Evolutionary conservation across 805 yeast species (phyloP), one percentile per base, ranked within the genome.

Genomic region (Candida patagonica): DNA sequence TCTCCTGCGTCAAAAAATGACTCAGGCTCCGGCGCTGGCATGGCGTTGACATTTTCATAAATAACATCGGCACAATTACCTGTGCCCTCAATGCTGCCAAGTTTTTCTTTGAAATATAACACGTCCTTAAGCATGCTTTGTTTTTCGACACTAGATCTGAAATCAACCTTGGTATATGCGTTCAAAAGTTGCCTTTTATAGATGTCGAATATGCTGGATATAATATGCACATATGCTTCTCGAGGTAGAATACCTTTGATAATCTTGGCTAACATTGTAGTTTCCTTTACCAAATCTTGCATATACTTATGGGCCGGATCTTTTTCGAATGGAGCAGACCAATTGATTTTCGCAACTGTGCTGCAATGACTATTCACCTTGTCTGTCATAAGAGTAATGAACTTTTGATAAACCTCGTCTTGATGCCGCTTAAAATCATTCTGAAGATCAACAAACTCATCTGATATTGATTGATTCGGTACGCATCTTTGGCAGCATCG

Each of bases 321-420:
- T 17, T 6, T 3, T 4, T 27, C 34, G 2, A 66, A 42, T 0
- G 73, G 67, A 13, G 59, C 60, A 2, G 74, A 60, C 76, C 80
- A 76, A 48, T 78, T 68, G 8, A 70, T 65, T 16, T 55, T 57
- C 10, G 61, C 51, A 2, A 79, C 63, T 3, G 71, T 62, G n/a
- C 55, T 51, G 40, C 79, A 66, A 51, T 77, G 80, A 26, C 57
- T 61, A 1, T 59, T 49, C 1, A 78, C 71, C 40, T 84, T 70
- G 44, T 80, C 88, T 30, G 68, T 65, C 88, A 81, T 80, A 13
- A 81, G 71, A 2, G 78, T 68, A n/a, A 80, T 73, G 32, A 82
- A 64, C 53, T 80, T 80, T 31, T 72, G 62, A 45, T 74, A 73
- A 10, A 82, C 66, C 46, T 79, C 84, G 38, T 63, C 66, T 42